Base-by-base conservation (phyloP, 352 stramenopile genomes). In the Pythium rhizo-oryzae region DNA sequence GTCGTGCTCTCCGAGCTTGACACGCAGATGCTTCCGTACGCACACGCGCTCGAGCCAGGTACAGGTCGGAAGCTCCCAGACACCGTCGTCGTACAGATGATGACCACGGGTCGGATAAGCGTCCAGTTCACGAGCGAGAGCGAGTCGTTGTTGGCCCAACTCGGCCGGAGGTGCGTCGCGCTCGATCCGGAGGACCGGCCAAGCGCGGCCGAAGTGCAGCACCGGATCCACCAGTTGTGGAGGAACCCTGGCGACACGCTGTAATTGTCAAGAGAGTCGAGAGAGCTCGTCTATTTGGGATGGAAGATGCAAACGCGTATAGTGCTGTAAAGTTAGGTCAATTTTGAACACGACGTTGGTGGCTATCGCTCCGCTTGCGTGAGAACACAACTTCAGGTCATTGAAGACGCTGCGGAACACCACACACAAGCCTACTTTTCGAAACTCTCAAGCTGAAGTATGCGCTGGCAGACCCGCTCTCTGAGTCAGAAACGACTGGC, bases 1-100 rank as follows among this genome's bases (percentile, higher is more conserved):
- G 79, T 84, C 1, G 62, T 92, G 47, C 54, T 92, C 0, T 79
- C 71, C 0, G 83, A 91, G 53, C 67, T 91, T 39, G 83, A 91
- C 46, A 80, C 76, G 8, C 81, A 87, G 39, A 43, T 62, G 15
- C 64, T 88, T 4, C 84, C 81, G 15, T 89, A 90, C 62, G 71
- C 54, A 8, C 35, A 64, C 8, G 59, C 46, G 1, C 18, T 60
- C 2, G 56, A 65, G 39, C 49, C 64, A 19, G 56, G 56, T 9
- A 61, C 64, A 2, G 39, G 25, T 19, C 64, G 56, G 15, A 70
- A 70, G 33, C 49, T 70, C 18, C 63, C 63, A 0, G 63, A 70
- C 15, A 70, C 63, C 4, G 63, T 64, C 15, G 47, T 70, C 13
- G 35, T 64, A 8, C 35, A 63, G 19, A 65, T 64, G 39, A 47